phyloP scores from a whole-genome alignment of 805 yeast genomes.

The Candida dendrica region DNA sequence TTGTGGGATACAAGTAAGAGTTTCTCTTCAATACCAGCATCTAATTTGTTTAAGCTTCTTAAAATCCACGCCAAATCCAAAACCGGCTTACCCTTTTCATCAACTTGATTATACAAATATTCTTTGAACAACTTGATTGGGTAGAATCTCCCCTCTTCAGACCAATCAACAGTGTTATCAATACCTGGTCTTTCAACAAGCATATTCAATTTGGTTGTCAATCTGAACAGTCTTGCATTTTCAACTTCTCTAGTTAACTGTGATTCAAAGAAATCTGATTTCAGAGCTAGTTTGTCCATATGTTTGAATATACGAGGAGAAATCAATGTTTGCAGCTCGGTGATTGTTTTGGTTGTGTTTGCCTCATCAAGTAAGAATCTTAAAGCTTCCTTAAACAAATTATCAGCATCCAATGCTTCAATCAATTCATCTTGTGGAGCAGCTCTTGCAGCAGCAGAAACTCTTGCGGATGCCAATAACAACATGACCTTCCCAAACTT shows the following conservation, averaged over 20 bases:
- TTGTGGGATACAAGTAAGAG: conserved; percentile 75
- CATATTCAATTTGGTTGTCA: conserved; percentile 74
- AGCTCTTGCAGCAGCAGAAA: conserved; percentile 20
- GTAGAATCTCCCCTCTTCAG: conserved; percentile 70
- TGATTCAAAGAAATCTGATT: conserved; percentile 52
- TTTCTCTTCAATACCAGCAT: conserved; percentile 85
- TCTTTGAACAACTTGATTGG: conserved; percentile 72
- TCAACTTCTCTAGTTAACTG: conserved; percentile 70
- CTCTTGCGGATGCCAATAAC: conserved; percentile 37
- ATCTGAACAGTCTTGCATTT: conserved; percentile 78
- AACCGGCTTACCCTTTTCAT: conserved; percentile 69
- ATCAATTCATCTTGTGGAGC: conserved; percentile 12
- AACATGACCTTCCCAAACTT: conserved; percentile 54
- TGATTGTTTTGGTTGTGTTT: conserved; percentile 18
- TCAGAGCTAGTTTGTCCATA: conserved; percentile 42
- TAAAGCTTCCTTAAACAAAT: conserved; percentile 38
- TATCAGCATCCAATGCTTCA: conserved; percentile 30
- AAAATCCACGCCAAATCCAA: conserved; percentile 80
- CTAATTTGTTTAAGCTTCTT: conserved; percentile 76
- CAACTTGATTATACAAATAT: conserved; percentile 78
- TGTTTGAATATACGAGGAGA: conserved; percentile 38
- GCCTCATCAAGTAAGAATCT: conserved; percentile 26
- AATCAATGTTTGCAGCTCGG: conserved; percentile 31
- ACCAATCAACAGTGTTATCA: conserved; percentile 51
- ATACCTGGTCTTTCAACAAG: conserved; percentile 69